Evolutionary conservation across 495 filamentous ascomycete species (phyloP).

Genomic region (Lophium mytilinum): DNA sequence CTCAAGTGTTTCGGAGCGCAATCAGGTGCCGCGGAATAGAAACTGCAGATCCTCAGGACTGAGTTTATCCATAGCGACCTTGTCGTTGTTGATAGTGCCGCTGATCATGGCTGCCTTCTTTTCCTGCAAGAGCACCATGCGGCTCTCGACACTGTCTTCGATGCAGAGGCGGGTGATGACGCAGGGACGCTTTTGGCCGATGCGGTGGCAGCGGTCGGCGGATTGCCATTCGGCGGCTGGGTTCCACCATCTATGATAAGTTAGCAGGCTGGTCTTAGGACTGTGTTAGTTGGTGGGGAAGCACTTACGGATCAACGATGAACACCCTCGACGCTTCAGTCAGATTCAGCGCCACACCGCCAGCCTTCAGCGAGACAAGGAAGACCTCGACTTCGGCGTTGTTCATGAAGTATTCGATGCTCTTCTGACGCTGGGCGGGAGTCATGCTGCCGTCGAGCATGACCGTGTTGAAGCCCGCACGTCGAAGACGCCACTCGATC

Average conservation of each 20-base stretch:
- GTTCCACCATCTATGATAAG: conserved; percentile 74
- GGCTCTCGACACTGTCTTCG: conserved; percentile 89
- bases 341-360: conserved; percentile 89
- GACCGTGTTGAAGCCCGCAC: conserved; percentile 92
- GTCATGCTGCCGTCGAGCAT: conserved; percentile 97
- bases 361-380: conserved; percentile 88
- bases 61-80: conserved; percentile 77
- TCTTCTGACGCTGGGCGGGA: conserved; percentile 80
- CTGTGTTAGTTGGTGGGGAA: neutral
- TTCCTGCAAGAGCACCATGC: conserved; percentile 91
- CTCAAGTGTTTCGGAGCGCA: no score
- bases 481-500: conserved; percentile 90
- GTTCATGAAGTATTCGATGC: conserved; percentile 91
- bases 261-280: conserved; percentile 12
- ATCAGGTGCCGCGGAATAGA: conserved; percentile 65
- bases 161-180: conserved; percentile 91
- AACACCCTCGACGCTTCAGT: conserved; percentile 92
- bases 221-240: conserved; percentile 96
- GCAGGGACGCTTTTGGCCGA: conserved; percentile 87
- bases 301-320: conserved; percentile 82
- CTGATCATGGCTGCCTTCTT: conserved; percentile 97
- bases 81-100: conserved; percentile 87
- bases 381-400: conserved; percentile 90
- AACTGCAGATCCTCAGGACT: conserved; percentile 91
- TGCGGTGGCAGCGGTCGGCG: conserved; percentile 93